Evolutionary conservation across 495 filamentous ascomycete species (phyloP), one percentile per base, ranked within the genome.

Genomic region (Hamigera avellanea): DNA sequence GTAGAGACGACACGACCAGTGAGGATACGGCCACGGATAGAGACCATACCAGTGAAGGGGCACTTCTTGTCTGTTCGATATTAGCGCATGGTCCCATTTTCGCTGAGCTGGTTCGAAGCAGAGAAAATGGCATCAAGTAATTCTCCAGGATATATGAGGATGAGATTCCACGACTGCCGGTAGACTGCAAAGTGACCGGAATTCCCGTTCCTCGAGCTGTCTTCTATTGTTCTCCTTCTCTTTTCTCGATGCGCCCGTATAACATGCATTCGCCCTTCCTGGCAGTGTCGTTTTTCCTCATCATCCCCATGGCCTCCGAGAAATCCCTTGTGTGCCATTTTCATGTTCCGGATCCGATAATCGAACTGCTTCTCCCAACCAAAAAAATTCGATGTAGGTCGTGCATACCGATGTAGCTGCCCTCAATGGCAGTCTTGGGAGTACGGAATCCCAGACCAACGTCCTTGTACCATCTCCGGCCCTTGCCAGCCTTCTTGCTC

Each of bases 11-110:
- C 91, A 61, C 84, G 93, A 57, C 91, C 91, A 57, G 89, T 95
- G 48, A 99, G 75, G 81, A 99, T 95, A 88, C 91, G 88, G 62
- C 91, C 91, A 72, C 91, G 91, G 76, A 96, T 95, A 51, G 86
- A 94, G 55, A 96, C 87, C 59, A 84, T 70, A 61, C 93, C 93
- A 48, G 86, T 93, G 80, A 96, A 99, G 52, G 91, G 91, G 80
- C 91, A 99, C 76, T 99, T 99, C 81, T 99, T 95, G 79, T 99
- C 91, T 95, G 63, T 57, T 57, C 28, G 48, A 21, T 39, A 48
- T 62, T 51, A 67, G 59, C 27, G 45, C 41, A 17, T 14, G 40
- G 35, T 29, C 33, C 37, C 5, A 30, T 30, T 30, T 30, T n/a
- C 14, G 28, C 14, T 13, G 28, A 6, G 28, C n/a, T 13, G 28